Evolutionary conservation across 2,329 filamentous ascomycete species (phyloP).

Genomic region (Lasiodiplodia sp.): DNA sequence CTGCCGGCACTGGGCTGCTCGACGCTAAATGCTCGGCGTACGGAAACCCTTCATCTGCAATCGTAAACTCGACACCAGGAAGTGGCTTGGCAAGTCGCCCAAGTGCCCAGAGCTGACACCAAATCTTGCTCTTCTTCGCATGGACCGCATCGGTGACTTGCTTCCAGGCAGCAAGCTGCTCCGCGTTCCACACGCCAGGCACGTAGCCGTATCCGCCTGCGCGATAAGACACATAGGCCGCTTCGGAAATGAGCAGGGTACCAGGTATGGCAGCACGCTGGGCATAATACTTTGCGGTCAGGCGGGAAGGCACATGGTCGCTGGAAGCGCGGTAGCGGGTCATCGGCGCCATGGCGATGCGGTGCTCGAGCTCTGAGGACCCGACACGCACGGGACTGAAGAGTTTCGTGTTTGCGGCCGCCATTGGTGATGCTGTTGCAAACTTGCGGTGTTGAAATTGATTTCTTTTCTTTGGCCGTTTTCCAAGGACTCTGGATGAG

Average conservation of each 20-base stretch:
- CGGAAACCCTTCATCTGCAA: constrained; percentile 37
- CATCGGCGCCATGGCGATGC: constrained; percentile 40
- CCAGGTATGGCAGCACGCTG: constrained; percentile 41
- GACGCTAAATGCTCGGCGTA: constrained; percentile 39
- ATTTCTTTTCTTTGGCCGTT: not conserved
- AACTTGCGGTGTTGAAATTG: not conserved
- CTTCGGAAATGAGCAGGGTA: constrained; percentile 43
- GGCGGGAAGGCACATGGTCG: constrained; percentile 54
- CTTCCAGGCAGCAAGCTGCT: constrained; percentile 67
- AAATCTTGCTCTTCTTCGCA: constrained; percentile 66
- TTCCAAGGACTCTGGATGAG: no score
- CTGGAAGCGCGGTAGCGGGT: constrained; percentile 53
- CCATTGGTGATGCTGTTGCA: not conserved
- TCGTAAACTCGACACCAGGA: constrained; percentile 37
- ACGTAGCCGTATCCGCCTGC: constrained; percentile 39
- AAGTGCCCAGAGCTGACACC: constrained; percentile 67
- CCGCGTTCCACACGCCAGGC: constrained; percentile 42
- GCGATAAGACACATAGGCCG: constrained; percentile 42
- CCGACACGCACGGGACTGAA: constrained; percentile 41
- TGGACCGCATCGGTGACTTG: constrained; percentile 69
- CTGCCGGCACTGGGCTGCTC: constrained; percentile 40
- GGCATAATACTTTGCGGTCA: constrained; percentile 46
- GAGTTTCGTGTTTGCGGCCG: constrained; percentile 30
- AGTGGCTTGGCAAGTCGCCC: constrained; percentile 61
- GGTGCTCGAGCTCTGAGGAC: constrained; percentile 36